These are phyloP conservation scores for Pistacia vera DNA, from an alignment of 345 rosid species.

Conservation along the genomic window DNA sequence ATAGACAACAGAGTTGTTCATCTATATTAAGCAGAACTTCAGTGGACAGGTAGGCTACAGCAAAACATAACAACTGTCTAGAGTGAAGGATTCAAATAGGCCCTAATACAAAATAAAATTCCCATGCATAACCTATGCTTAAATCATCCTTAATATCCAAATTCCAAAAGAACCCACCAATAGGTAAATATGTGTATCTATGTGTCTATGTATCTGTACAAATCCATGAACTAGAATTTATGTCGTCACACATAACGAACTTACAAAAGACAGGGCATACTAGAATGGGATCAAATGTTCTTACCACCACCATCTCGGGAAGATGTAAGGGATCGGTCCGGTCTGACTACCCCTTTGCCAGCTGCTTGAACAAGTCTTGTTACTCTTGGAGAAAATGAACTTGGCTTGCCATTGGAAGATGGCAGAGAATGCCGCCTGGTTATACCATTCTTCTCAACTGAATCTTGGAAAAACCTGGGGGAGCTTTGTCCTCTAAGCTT, in stretches of 20 bases:
- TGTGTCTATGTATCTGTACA: neutral
- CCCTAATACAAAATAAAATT: neutral
- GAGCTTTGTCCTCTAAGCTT: constrained; percentile 76
- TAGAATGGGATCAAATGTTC: constrained; percentile 13
- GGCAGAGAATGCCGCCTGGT: constrained; percentile 83
- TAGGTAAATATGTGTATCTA: neutral
- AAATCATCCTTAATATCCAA: neutral
- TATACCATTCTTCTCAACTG: constrained; percentile 47
- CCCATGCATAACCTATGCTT: neutral
- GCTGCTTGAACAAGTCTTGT: constrained; percentile 54
- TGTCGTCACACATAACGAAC: neutral
- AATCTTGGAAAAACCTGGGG: constrained; percentile 50
- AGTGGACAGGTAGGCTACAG: neutral
- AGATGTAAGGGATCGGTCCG: constrained; percentile 60
- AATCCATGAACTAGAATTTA: neutral
- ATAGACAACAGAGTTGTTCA: neutral
- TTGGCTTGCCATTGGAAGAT: constrained; percentile 51
- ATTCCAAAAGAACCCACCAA: neutral
- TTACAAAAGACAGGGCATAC: neutral
- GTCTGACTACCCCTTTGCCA: constrained; percentile 56
- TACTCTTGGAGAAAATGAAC: constrained; percentile 65
- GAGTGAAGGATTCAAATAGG: neutral
- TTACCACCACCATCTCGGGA: constrained; percentile 70
- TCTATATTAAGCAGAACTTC: neutral
- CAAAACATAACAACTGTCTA: neutral